Conservation (phyloP, 768 basidiomycete genomes). For the Mycena vulgaris region DNA sequence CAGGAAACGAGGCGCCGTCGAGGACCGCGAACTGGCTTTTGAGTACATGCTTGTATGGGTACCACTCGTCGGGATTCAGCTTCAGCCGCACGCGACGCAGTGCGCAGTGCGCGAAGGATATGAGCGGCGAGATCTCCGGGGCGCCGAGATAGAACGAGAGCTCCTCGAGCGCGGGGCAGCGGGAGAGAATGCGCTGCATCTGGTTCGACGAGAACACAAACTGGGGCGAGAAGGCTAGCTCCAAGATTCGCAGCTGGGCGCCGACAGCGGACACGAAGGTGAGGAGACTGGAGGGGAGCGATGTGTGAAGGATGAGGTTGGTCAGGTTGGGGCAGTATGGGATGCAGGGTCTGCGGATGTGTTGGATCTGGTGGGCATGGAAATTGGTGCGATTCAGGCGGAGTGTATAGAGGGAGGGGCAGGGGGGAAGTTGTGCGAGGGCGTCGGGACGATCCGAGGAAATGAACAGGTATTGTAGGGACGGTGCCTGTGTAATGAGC, state of each 20-base stretch:
- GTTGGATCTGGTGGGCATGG: not conserved
- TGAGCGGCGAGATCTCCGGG: slow-evolving; percentile 23
- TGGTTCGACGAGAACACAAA: slow-evolving; percentile 17
- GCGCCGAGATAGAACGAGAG: slow-evolving; percentile 29
- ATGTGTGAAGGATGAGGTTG: slow-evolving; percentile 31
- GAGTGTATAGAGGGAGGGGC: slow-evolving; percentile 13
- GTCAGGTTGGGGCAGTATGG: not conserved
- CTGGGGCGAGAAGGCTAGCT: slow-evolving; percentile 34
- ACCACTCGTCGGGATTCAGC: slow-evolving; percentile 30
- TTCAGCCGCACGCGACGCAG: slow-evolving; percentile 26
- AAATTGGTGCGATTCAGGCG: slow-evolving; percentile 28
- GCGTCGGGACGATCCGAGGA: slow-evolving; percentile 27
- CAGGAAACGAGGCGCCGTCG: slow-evolving; percentile 15
- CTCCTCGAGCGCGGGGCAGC: slow-evolving; percentile 17
- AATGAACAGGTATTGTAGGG: slow-evolving; percentile 24
- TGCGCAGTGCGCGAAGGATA: not conserved
- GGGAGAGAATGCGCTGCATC: slow-evolving; percentile 27
- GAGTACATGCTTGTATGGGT: slow-evolving; percentile 14
- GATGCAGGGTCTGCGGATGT: not conserved
- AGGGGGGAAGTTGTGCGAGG: slow-evolving; percentile 16
- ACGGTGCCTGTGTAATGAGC: slow-evolving; percentile 14
- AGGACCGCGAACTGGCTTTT: slow-evolving; percentile 13
- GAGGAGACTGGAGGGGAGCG: slow-evolving; percentile 20
- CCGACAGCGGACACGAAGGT: slow-evolving; percentile 15
- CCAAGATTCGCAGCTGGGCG: slow-evolving; percentile 19